Percentiles rank a stretch among this genome's conserved stretches.
Conservation (phyloP, 2,329 filamentous ascomycete species). For the Orbilia ellipsospora region DNA sequence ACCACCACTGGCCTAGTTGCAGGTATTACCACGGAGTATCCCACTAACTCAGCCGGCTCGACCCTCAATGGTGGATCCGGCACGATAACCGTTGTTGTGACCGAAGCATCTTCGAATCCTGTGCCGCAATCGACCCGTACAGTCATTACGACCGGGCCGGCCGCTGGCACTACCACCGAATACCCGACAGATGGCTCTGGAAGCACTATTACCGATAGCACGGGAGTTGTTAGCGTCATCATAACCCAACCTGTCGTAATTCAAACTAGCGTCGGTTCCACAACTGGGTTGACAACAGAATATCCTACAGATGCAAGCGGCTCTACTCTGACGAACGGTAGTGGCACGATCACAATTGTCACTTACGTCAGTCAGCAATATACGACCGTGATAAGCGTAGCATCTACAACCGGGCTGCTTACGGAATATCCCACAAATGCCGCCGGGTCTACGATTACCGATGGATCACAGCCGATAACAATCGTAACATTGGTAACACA, state of each 20-base stretch:
- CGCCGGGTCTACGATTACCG: too few species aligned
- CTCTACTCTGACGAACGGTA: too few species aligned
- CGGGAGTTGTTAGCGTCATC: background rate
- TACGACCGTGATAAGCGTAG: too few species aligned
- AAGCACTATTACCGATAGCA: background rate
- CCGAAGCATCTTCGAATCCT: too few species aligned
- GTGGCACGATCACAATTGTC: too few species aligned
- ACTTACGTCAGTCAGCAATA: too few species aligned
- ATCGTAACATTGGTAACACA: background rate
- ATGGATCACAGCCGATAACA: background rate
- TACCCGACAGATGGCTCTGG: background rate
- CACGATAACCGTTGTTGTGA: background rate
- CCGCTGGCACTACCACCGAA: background rate
- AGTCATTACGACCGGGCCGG: background rate
- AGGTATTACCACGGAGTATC: too few species aligned
- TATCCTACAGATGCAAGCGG: too few species aligned
- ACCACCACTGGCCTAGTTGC: background rate
- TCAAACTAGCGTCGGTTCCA: background rate
- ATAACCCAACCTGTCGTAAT: background rate
- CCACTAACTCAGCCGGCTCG: conserved; percentile 1
- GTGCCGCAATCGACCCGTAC: background rate
- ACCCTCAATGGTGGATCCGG: background rate
- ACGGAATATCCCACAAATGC: too few species aligned
- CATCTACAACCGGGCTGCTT: too few species aligned
- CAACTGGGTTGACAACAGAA: background rate